Evolutionary conservation across 2,329 filamentous ascomycete species (phyloP), one percentile per base, ranked within the genome.

Genomic region (Pseudogymnoascus sp.): DNA sequence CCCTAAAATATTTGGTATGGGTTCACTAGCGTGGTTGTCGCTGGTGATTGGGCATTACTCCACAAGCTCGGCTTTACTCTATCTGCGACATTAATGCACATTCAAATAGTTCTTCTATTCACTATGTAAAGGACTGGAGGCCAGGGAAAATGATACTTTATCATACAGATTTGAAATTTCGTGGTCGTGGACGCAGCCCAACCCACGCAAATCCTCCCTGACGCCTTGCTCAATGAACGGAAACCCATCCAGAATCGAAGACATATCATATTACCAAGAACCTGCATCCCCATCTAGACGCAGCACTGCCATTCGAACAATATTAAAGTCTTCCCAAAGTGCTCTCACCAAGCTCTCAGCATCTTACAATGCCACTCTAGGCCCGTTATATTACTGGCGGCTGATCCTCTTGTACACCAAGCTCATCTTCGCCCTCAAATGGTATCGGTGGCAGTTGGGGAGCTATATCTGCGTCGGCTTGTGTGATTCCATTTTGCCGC

Each of bases 401-500:
- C 21, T 56, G 50, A 4, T 56, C 50, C 10, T 38, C 59, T 18
- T 40, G 35, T 31, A 40, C 59, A 38, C 59, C 59, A n/a, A 60
- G 35, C 12, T 40, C 59, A 18, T 60, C 59, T n/a, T 60, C 59
- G 35, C 59, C 59, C 59, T 42, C 38, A 18, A 60, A 60, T 40
- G 23, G 10, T 31, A 60, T 38, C 18, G 33, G 35, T 25, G 59
- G 38, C 18, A 63, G 28, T 14, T 40, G 50, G 50, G 33, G 37
- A 18, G 28, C 40, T 35, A 59, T 37, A 37, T 40, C 33, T 28
- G 47, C 47, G 23, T 64, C 63, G 21, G 63, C 63, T 25, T 63
- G 59, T 21, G 60, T 64, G 37, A 65, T 62, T 12, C 84, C 85
- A 68, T 88, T 87, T 77, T 83, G 80, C 44, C 84, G 77, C 69